Evolutionary conservation across 768 basidiomycete species (phyloP), one percentile per base, ranked within the genome.

Genomic region (Tulasnella sp.): DNA sequence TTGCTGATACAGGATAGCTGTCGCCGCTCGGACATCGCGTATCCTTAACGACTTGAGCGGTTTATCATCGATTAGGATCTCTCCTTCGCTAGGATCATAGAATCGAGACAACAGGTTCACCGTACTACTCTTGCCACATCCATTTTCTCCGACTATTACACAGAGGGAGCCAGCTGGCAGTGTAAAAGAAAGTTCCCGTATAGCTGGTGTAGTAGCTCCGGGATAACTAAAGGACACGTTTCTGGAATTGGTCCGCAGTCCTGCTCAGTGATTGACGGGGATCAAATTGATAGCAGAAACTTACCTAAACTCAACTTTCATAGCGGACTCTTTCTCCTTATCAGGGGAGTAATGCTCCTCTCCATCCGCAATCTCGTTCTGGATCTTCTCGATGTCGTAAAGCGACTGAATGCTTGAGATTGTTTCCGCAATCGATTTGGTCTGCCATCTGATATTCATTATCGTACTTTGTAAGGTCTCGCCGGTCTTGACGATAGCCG

Each of bases 111-210:
- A 53, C 3, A 65, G 60, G 29, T 61, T 62, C 24, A 62, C 51
- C 19, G 61, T 57, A 7, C 75, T 74, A 28, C 54, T 55, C 43
- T 56, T 52, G 24, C 41, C 76, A 46, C 70, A 70, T 4, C 77
- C 76, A 55, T 78, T 79, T 2, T 63, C 63, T 24, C 77, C 76
- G 5, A 79, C 77, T n/a, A 79, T 64, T 29, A 78, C 71, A 15
- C 74, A 70, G 10, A 77, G 65, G 24, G 71, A 65, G 2, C 73
- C 73, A 5, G 71, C 58, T 6, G 65, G 53, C 44, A 75, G 65
- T 13, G 57, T 61, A 45, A 74, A 62, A 0, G 69, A 66, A 42
- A 72, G 55, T 43, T 66, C 57, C 19, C 58, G 58, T 24, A 57
- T 31, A 15, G 76, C 53, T 3, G 68, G 70, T 20, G 64, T 64